A percentile compares a stretch with the other conserved stretches of the same genome.
Evolutionary conservation across 768 basidiomycete genomes (phyloP).

Genomic region (Macrolepiota albuminosa): DNA sequence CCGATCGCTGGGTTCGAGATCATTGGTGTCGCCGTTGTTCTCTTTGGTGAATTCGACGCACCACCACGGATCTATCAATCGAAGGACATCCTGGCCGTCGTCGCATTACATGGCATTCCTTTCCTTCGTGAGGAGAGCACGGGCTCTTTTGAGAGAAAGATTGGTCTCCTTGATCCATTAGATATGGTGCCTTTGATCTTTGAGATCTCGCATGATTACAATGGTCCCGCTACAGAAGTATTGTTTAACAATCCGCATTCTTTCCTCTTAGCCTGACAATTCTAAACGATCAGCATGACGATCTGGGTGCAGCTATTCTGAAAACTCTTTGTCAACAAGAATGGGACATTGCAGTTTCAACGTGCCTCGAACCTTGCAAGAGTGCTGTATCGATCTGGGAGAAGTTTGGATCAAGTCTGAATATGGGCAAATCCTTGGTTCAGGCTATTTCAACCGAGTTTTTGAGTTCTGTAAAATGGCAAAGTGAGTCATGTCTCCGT

Average conservation of each 20-base stretch:
- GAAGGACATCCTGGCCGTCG: conserved; percentile 40
- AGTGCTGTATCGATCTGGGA: conserved; percentile 41
- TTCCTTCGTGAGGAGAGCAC: conserved; percentile 35
- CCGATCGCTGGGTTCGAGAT: conserved; percentile 29
- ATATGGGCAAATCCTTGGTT: conserved; percentile 28
- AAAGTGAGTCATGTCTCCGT: conserved; percentile 29
- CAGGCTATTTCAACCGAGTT: conserved; percentile 45
- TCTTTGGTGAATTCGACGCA: conserved; percentile 25
- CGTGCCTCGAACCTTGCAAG: conserved; percentile 21
- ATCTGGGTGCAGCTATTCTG: conserved; percentile 22
- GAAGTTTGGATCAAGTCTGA: conserved; percentile 31
- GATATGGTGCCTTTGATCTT: conserved; percentile 48
- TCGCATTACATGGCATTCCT: conserved; percentile 42
- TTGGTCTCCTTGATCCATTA: conserved; percentile 49
- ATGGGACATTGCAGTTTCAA: conserved; percentile 20
- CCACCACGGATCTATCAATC: conserved; percentile 20
- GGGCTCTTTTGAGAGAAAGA: conserved; percentile 29
- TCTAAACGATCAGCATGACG: conserved; percentile 22
- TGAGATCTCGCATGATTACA: conserved; percentile 17
- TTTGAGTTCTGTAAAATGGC: conserved; percentile 48
- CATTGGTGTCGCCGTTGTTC: conserved; percentile 37
- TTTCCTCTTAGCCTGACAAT: not conserved
- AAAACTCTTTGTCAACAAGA: conserved; percentile 22
- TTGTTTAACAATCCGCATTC: not conserved
- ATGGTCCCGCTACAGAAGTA: conserved; percentile 11